These are phyloP conservation scores for Aspergillus fumigatus DNA, from an alignment of 2,329 filamentous ascomycete species.

Conservation along the genomic window DNA sequence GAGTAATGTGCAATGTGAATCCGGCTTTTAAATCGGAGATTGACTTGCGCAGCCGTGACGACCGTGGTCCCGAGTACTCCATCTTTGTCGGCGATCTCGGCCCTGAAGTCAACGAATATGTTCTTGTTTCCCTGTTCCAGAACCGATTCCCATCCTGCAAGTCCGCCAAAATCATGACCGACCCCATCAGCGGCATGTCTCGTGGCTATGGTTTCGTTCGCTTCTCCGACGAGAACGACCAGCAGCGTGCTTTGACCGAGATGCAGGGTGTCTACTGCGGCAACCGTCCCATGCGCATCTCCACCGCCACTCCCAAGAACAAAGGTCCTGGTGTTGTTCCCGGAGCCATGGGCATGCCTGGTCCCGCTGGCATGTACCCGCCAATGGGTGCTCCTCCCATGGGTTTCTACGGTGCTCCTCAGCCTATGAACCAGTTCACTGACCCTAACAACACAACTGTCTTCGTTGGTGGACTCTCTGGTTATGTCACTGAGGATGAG, in stretches of 20 bases:
- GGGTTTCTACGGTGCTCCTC: constrained; percentile 60
- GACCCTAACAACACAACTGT: constrained; percentile 99
- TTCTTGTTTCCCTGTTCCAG: constrained; percentile 95
- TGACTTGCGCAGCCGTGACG: constrained; percentile 59
- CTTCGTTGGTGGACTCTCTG: constrained; percentile 93
- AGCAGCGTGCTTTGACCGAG: constrained; percentile 90
- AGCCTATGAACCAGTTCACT: constrained; percentile 98
- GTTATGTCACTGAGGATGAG: constrained; percentile 98
- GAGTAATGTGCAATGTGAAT: constrained; percentile 26
- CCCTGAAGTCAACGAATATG: constrained; percentile 97
- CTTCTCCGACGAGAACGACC: constrained; percentile 91
- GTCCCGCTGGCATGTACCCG: constrained; percentile 60
- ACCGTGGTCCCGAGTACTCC: constrained; percentile 90
- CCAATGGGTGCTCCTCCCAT: constrained; percentile 65
- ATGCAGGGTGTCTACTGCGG: constrained; percentile 99
- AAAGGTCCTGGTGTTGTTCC: constrained; percentile 53
- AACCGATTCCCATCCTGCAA: constrained; percentile 95
- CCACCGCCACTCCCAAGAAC: constrained; percentile 96
- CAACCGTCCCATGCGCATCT: constrained; percentile 97
- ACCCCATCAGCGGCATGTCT: constrained; percentile 95
- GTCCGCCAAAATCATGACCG: constrained; percentile 99
- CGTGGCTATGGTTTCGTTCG: constrained; percentile 97
- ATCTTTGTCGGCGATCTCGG: constrained; percentile 98
- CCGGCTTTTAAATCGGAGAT: neutral
- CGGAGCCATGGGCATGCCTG: constrained; percentile 49